Percentiles rank a stretch among this genome's conserved stretches.
Conservation (phyloP, 768 basidiomycete genomes). For the Collybia sordida region DNA sequence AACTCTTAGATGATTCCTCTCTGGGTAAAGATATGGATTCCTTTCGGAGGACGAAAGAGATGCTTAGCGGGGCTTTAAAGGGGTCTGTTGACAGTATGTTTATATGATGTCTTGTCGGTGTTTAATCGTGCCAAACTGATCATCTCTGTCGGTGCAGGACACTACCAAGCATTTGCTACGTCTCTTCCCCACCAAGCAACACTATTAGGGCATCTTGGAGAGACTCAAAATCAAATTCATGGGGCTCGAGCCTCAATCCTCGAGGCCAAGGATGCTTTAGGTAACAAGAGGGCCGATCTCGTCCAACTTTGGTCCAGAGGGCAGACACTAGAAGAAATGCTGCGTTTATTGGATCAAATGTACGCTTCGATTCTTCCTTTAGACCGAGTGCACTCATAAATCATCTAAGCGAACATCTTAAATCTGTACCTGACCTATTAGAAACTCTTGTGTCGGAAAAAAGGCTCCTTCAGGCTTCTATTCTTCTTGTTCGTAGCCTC, state of each 20-base stretch:
- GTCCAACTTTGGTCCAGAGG: constrained; percentile 88
- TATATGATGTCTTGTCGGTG: neutral
- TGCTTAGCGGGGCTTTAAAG: constrained; percentile 78
- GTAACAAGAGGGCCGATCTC: constrained; percentile 83
- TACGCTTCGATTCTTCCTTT: constrained; percentile 33
- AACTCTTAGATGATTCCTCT: constrained; percentile 78
- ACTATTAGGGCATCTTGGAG: constrained; percentile 67
- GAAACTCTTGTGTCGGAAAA: constrained; percentile 97
- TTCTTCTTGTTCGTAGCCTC: constrained; percentile 81
- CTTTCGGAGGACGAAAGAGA: constrained; percentile 72
- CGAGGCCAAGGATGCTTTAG: constrained; percentile 78
- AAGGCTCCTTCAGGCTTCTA: constrained; percentile 83
- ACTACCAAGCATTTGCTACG: constrained; percentile 95
- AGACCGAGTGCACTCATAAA: constrained; percentile 13
- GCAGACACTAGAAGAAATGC: constrained; percentile 94
- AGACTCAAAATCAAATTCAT: constrained; percentile 73
- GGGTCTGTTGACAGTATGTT: constrained; percentile 85
- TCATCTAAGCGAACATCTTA: constrained; percentile 74
- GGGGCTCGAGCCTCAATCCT: constrained; percentile 68
- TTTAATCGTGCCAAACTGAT: neutral
- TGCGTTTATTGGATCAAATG: constrained; percentile 93
- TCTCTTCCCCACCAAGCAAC: constrained; percentile 88
- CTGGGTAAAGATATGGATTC: constrained; percentile 73
- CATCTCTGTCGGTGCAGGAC: constrained; percentile 43
- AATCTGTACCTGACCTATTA: constrained; percentile 86